These are phyloP conservation scores for Kodamaea fukazawae DNA, from an alignment of 805 yeast species.

Conservation along the genomic window DNA sequence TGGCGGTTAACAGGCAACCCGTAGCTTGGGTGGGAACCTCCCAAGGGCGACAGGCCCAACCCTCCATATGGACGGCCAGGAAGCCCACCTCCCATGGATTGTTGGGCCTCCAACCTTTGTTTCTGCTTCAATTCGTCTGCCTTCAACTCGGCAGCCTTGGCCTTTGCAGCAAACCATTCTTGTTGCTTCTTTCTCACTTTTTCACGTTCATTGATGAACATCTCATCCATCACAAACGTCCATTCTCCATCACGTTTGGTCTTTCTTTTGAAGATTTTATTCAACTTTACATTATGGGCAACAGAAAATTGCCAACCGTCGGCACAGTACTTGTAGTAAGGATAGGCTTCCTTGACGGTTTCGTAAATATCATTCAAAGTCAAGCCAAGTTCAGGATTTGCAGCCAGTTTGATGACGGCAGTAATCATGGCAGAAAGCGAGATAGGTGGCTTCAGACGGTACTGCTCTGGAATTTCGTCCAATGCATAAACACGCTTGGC, in stretches of 20 bases:
- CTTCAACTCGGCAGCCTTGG: constrained; percentile 52
- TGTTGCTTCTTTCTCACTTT: constrained; percentile 56
- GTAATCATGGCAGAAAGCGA: constrained; percentile 82
- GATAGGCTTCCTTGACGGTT: constrained; percentile 82
- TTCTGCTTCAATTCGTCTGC: constrained; percentile 51
- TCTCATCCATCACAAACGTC: constrained; percentile 91
- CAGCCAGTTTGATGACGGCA: constrained; percentile 62
- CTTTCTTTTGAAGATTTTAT: constrained; percentile 78
- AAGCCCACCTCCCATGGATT: not conserved
- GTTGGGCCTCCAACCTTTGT: constrained; percentile 23
- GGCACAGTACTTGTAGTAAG: constrained; percentile 89
- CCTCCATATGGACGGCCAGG: constrained; percentile 1
- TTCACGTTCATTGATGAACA: constrained; percentile 79
- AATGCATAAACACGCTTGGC: constrained; percentile 64
- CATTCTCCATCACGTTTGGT: constrained; percentile 83
- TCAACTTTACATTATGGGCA: constrained; percentile 81
- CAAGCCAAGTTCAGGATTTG: constrained; percentile 69
- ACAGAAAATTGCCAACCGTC: constrained; percentile 98
- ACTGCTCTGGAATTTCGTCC: constrained; percentile 88
- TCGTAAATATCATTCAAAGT: constrained; percentile 67
- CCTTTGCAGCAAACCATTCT: constrained; percentile 59
- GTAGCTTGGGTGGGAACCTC: not conserved
- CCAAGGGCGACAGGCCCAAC: not conserved
- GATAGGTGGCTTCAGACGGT: constrained; percentile 76
- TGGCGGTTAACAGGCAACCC: constrained; percentile 9